Conservation (phyloP, 176 grass and related monocot species). For the Zea luxurians region DNA sequence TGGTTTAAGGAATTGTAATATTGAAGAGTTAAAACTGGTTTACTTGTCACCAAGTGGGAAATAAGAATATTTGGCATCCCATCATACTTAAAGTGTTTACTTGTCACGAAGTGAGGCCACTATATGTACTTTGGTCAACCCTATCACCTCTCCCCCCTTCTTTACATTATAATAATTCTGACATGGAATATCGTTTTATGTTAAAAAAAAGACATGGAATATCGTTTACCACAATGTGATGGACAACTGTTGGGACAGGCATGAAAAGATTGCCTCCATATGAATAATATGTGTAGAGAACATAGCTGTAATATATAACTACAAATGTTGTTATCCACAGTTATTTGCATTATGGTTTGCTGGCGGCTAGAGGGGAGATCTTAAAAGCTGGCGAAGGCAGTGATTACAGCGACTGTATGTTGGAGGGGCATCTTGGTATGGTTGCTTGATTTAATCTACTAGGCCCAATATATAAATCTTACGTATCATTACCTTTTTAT, state of each 20-base stretch:
- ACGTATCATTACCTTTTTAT: constrained; percentile 3
- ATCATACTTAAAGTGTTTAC: background rate
- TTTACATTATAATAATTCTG: constrained; percentile 4
- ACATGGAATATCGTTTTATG: background rate
- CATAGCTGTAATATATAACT: constrained; percentile 23
- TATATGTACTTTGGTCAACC: constrained; percentile 14
- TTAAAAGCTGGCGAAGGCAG: constrained; percentile 62
- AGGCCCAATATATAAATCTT: constrained; percentile 17
- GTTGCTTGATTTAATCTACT: constrained; percentile 19
- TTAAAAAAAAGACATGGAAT: background rate
- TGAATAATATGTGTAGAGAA: constrained; percentile 27
- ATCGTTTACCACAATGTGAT: constrained; percentile 11
- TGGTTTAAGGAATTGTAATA: background rate
- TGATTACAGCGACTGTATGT: constrained; percentile 70
- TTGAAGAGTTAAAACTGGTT: constrained; percentile 26
- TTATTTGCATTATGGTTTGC: constrained; percentile 91
- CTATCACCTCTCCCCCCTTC: constrained; percentile 1
- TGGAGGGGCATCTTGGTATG: constrained; percentile 81
- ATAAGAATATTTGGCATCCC: background rate
- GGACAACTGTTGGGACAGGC: constrained; percentile 6
- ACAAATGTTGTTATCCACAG: constrained; percentile 44
- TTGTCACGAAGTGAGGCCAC: background rate
- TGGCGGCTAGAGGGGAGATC: constrained; percentile 96
- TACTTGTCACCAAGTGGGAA: background rate
- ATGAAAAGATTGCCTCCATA: constrained; percentile 15